phyloP scores from a whole-genome alignment of 208 protist genomes.

The Trypanosoma theileri region DNA sequence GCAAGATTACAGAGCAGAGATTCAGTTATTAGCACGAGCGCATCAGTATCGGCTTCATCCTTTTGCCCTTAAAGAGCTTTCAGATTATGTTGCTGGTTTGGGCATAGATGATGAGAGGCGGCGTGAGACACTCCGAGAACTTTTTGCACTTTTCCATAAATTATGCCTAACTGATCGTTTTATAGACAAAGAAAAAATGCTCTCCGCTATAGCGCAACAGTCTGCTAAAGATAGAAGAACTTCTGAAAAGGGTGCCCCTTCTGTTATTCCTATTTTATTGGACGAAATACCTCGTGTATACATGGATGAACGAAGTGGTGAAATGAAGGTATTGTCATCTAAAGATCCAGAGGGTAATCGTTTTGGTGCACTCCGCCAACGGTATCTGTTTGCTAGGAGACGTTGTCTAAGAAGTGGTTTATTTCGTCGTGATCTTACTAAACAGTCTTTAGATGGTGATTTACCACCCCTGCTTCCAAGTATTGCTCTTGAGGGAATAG shows the following conservation, averaged over 20 bases:
- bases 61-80: conserved; percentile 62
- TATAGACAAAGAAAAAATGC: conserved; percentile 62
- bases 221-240: conserved; percentile 42
- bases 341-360: conserved; percentile 30
- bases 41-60: conserved; percentile 82
- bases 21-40: conserved; percentile 63
- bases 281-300: conserved; percentile 48
- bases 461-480: conserved; percentile 69
- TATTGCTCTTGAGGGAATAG: conserved; percentile 76
- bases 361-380: conserved; percentile 64
- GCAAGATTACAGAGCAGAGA: conserved; percentile 53
- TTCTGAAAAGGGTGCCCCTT: conserved; percentile 26
- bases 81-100: conserved; percentile 50
- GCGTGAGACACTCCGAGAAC: conserved; percentile 54
- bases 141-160: conserved; percentile 71
- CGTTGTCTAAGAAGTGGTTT: conserved; percentile 79
- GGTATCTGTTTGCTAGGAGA: conserved; percentile 75
- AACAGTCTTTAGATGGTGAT: conserved; percentile 37
- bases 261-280: conserved; percentile 46
- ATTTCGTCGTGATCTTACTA: conserved; percentile 61
- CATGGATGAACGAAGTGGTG: conserved; percentile 69
- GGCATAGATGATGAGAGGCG: conserved; percentile 40
- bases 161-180: conserved; percentile 55
- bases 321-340: conserved; percentile 38
- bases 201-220: conserved; percentile 51